Evolutionary conservation across 768 basidiomycete genomes (phyloP), one percentile per base, ranked within the genome.

Genomic region (Lanmaoa rubissima): DNA sequence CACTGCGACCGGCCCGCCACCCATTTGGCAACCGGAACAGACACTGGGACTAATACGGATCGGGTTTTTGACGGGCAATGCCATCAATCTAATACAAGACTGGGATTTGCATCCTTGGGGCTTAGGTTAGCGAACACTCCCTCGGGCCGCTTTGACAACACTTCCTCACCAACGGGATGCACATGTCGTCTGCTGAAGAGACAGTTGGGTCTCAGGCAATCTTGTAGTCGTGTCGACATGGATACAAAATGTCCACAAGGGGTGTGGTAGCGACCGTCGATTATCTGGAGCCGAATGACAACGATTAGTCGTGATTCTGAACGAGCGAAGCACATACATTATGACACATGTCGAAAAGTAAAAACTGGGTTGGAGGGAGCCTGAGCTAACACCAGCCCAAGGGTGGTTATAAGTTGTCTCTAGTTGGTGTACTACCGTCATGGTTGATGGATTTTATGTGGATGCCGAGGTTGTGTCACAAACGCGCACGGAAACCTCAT

Each of bases 181-280:
- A 69, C 64, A 60, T 91, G 88, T 57, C 85, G 76, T 65, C 74
- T 69, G 68, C 89, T 90, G 70, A 91, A 91, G 60, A 89, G 70
- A 70, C 89, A 91, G 61, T 85, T 81, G 4, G 75, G 66, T 58
- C 76, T 75, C 45, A 82, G 69, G 62, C 89, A 91, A 66, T 91
- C 89, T 64, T 87, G 82, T 47, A 79, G 70, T 53, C 77, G 80
- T 19, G 88, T 88, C 43, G 85, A 81, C 82, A 91, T 86, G 51
- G 82, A 80, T 56, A 83, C 74, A 70, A 91, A 90, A 70, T 90
- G 88, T 10, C 82, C 80, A 70, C 89, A 91, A 51, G 72, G 69
- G 16, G 83, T 82, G 73, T 89, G 82, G 71, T 78, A 88, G 61
- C 87, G 83, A 53, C 89, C 89, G 68, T 91, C 89, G 57, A 89